A percentile compares a stretch with the other conserved stretches of the same genome.
phyloP scores from a whole-genome alignment of 192 early-diverging fungal species.

The Coemansia nantahalensis region DNA sequence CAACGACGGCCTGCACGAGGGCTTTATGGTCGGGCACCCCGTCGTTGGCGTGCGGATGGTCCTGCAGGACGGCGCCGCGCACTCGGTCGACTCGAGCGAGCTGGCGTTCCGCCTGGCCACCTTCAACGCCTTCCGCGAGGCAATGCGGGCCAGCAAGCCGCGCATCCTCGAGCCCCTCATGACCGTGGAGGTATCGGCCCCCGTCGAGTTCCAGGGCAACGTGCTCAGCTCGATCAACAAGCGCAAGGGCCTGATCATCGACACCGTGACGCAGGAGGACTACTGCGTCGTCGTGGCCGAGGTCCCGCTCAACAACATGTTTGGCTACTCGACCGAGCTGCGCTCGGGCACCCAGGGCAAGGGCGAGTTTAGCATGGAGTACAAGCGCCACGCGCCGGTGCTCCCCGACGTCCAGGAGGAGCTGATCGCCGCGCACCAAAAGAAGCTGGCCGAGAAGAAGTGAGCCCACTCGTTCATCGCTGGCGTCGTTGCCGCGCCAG shows the following conservation, averaged over 20 bases:
- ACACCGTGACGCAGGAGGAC: constrained; percentile 91
- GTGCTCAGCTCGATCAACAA: constrained; percentile 94
- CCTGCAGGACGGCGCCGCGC: constrained; percentile 87
- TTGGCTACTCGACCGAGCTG: constrained; percentile 96
- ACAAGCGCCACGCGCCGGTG: constrained; percentile 83
- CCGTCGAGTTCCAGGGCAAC: constrained; percentile 89
- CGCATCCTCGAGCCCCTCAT: constrained; percentile 94
- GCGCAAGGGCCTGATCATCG: constrained; percentile 92
- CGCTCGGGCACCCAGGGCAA: constrained; percentile 91
- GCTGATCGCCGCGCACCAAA: constrained; percentile 84
- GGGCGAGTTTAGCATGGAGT: constrained; percentile 99
- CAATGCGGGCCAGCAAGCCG: constrained; percentile 76
- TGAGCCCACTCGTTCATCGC: too few relatives aligned
- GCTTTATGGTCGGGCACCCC: constrained; percentile 87
- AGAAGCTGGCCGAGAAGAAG: constrained; percentile 58
- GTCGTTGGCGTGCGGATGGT: constrained; percentile 84
- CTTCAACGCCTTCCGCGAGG: constrained; percentile 85
- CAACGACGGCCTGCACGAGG: constrained; percentile 84
- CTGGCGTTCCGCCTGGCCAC: constrained; percentile 92
- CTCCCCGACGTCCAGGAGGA: constrained; percentile 76
- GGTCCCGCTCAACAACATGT: constrained; percentile 98
- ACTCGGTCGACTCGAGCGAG: constrained; percentile 95
- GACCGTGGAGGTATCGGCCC: constrained; percentile 88
- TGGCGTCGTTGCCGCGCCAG: too few relatives aligned
- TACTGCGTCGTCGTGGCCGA: constrained; percentile 82